Evolutionary conservation across 108 stramenopile genomes (phyloP).

Genomic region (Cyclotella cryptica): DNA sequence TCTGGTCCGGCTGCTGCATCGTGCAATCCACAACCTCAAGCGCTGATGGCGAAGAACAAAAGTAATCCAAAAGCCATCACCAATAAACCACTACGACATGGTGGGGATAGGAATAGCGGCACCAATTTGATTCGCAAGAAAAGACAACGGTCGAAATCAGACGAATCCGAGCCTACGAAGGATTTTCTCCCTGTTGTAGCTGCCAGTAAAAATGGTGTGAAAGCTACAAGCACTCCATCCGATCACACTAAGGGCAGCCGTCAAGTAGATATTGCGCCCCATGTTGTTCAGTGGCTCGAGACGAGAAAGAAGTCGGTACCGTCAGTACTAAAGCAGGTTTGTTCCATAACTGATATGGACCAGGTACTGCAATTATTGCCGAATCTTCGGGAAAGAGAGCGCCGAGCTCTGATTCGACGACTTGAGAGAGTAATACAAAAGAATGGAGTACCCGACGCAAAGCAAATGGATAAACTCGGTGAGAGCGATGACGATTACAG

Average conservation of each 20-base stretch:
- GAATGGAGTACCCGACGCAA: slow-evolving; percentile 11
- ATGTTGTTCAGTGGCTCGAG: slow-evolving; percentile 27
- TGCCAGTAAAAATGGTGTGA: too few relatives aligned
- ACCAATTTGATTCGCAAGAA: neutral
- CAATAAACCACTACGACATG: too few relatives aligned
- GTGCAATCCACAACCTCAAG: too few relatives aligned
- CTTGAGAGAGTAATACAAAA: slow-evolving; percentile 23
- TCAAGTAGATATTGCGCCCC: neutral
- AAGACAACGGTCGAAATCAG: neutral
- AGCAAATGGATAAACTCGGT: slow-evolving; percentile 12
- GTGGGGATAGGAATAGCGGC: neutral
- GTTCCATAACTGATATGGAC: slow-evolving; percentile 3
- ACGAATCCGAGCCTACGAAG: neutral
- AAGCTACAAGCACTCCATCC: neutral
- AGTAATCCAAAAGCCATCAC: too few relatives aligned
- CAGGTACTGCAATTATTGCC: slow-evolving; percentile 30
- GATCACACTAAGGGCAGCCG: neutral
- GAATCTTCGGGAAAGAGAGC: slow-evolving; percentile 37
- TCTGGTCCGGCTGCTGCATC: too few relatives aligned
- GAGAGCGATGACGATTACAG: slow-evolving; percentile 32
- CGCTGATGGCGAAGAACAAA: too few relatives aligned
- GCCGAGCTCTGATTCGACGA: slow-evolving; percentile 40
- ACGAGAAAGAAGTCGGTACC: slow-evolving; percentile 25
- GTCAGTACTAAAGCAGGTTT: neutral
- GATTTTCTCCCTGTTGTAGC: neutral